Percentiles rank a stretch among this genome's conserved stretches.
Conservation (phyloP, 1,284 basidiomycete species). For the Hemileccinum hortonii region DNA sequence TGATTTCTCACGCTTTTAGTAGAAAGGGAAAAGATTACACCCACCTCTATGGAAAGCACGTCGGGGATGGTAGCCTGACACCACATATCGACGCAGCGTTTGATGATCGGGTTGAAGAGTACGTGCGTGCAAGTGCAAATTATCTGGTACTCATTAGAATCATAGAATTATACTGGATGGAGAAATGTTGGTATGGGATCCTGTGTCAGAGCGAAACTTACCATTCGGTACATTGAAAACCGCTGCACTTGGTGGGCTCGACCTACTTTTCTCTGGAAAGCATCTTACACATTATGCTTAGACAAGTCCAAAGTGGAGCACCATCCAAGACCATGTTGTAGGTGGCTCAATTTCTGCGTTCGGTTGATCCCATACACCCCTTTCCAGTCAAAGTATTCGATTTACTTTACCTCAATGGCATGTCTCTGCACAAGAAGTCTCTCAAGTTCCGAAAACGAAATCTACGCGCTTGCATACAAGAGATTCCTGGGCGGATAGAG, state of each 20-base stretch:
- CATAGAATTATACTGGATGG: constrained; percentile 87
- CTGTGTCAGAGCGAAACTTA: constrained; percentile 77
- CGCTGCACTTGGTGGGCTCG: constrained; percentile 68
- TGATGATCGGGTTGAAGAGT: constrained; percentile 76
- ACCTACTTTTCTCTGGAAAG: neutral
- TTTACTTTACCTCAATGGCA: constrained; percentile 81
- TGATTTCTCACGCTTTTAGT: constrained; percentile 1
- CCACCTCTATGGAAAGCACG: constrained; percentile 83
- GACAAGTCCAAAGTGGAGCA: constrained; percentile 70
- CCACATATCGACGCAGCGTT: constrained; percentile 79
- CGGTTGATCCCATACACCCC: neutral
- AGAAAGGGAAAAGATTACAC: constrained; percentile 96
- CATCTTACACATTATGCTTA: constrained; percentile 28
- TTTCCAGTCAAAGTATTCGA: constrained; percentile 90
- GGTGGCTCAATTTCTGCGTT: constrained; percentile 31
- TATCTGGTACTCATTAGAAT: constrained; percentile 1
- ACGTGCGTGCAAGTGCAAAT: constrained; percentile 30
- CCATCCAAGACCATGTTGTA: constrained; percentile 86
- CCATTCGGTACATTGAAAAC: constrained; percentile 93
- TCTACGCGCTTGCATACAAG: constrained; percentile 57
- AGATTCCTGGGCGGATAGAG: constrained; percentile 77
- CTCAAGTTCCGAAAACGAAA: constrained; percentile 70
- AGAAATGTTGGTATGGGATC: constrained; percentile 98
- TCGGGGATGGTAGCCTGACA: constrained; percentile 81
- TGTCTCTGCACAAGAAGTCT: constrained; percentile 63